Percentiles rank a stretch among this genome's conserved stretches.
phyloP scores from a whole-genome alignment of 2,329 filamentous ascomycete species.

The Pleomassaria siparia region DNA sequence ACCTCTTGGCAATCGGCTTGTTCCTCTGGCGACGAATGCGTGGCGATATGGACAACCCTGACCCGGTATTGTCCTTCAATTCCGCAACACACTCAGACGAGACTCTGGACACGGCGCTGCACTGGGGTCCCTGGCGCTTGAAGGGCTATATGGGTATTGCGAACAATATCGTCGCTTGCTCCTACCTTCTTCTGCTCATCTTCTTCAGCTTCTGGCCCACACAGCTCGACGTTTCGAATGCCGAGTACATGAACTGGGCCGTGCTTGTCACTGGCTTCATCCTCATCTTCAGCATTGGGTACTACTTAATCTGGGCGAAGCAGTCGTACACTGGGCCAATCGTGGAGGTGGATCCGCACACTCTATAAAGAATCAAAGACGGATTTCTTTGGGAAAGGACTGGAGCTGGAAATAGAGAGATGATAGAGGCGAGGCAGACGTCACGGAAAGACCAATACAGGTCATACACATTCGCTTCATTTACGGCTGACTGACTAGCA shows the following conservation, averaged over 20 bases:
- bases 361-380: not conserved
- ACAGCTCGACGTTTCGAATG: slow-evolving; percentile 13
- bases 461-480: not conserved
- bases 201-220: slow-evolving; percentile 42
- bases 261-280: slow-evolving; percentile 35
- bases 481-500: not conserved
- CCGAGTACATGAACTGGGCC: slow-evolving; percentile 36
- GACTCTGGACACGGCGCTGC: slow-evolving; percentile 21
- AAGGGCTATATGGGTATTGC: slow-evolving; percentile 28
- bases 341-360: slow-evolving; percentile 28
- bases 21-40: slow-evolving; percentile 40
- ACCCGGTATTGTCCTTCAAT: slow-evolving; percentile 17
- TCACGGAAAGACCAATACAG: too few relatives aligned
- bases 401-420: not conserved
- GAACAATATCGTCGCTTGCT: slow-evolving; percentile 37
- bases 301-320: slow-evolving; percentile 33
- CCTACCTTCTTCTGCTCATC: slow-evolving; percentile 34
- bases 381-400: not conserved
- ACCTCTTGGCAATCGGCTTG: slow-evolving; percentile 34
- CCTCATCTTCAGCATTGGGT: slow-evolving; percentile 30
- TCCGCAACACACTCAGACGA: slow-evolving; percentile 26
- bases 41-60: slow-evolving; percentile 30
- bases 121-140: slow-evolving; percentile 40
- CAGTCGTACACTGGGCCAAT: slow-evolving; percentile 37
- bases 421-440: too few relatives aligned